Evolutionary conservation across 2,329 filamentous ascomycete genomes (phyloP).

Genomic region (Aspergillus fischeri): DNA sequence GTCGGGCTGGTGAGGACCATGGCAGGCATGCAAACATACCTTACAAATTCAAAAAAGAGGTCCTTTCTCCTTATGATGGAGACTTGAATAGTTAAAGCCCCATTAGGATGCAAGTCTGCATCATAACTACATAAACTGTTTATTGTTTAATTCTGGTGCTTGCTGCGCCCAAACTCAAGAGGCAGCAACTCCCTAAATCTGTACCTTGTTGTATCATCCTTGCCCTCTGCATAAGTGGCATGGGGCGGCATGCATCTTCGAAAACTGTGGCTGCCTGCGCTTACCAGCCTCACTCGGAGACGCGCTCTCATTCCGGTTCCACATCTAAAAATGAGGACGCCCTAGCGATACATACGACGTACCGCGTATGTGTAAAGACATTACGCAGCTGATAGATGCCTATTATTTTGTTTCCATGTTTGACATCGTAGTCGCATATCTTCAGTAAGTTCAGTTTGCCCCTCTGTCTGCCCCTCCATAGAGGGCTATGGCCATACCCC

Average conservation of each 20-base stretch:
- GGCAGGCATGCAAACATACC: not conserved
- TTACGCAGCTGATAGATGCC: not conserved
- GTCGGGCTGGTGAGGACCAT: not conserved
- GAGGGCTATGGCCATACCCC: not conserved
- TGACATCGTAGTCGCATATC: too few species aligned
- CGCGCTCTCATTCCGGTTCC: constrained; percentile 20
- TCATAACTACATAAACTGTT: constrained; percentile 10
- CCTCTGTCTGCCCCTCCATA: not conserved
- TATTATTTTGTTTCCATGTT: not conserved
- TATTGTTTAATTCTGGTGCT: constrained; percentile 16
- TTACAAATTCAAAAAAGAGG: not conserved
- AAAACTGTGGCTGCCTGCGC: constrained; percentile 17
- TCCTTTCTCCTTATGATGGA: not conserved
- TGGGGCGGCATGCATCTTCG: constrained; percentile 6
- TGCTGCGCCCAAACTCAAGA: constrained; percentile 8
- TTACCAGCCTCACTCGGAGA: constrained; percentile 24
- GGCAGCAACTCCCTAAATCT: constrained; percentile 3
- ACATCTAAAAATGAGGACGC: constrained; percentile 2
- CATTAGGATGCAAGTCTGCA: constrained; percentile 8
- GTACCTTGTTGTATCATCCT: not conserved
- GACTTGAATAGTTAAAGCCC: not conserved
- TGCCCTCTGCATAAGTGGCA: constrained; percentile 14
- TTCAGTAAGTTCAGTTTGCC: not conserved
- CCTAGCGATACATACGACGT: not conserved
- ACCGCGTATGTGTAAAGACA: not conserved